phyloP scores from a whole-genome alignment of 2,329 filamentous ascomycete genomes.

The Diaporthe aspalathi region DNA sequence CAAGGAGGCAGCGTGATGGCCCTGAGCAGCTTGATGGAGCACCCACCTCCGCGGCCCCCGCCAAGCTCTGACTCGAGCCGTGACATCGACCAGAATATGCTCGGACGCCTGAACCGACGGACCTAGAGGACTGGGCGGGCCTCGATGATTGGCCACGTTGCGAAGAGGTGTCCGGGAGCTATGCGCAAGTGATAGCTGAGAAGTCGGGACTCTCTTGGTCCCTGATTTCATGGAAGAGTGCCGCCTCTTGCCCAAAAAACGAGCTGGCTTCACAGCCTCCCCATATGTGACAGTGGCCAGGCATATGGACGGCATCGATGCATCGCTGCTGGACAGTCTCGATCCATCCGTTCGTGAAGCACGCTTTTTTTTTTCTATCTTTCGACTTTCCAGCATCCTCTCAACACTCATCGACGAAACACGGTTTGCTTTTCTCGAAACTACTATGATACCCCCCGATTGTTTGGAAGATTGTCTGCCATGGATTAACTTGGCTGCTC shows the following conservation, averaged over 20 bases:
- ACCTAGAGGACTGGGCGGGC: slow-evolving; percentile 25
- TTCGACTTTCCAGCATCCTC: slow-evolving; percentile 22
- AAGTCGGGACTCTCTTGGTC: not conserved
- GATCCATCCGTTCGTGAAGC: slow-evolving; percentile 8
- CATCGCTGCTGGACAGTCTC: slow-evolving; percentile 34
- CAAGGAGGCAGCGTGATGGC: slow-evolving; percentile 62
- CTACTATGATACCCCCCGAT: slow-evolving; percentile 32
- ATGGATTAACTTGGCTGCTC: slow-evolving; percentile 25
- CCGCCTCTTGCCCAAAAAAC: not conserved
- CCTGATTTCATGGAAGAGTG: not conserved
- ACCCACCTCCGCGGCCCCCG: slow-evolving; percentile 43
- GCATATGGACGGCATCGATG: slow-evolving; percentile 19
- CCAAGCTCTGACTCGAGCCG: slow-evolving; percentile 45
- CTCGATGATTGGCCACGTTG: not conserved
- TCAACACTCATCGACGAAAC: slow-evolving; percentile 20
- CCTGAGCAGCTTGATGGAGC: slow-evolving; percentile 62
- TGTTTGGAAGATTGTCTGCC: slow-evolving; percentile 25
- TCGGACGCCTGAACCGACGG: slow-evolving; percentile 61
- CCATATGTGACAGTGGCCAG: not conserved
- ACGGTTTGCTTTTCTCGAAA: slow-evolving; percentile 26
- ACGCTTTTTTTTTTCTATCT: slow-evolving; percentile 4
- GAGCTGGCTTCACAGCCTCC: not conserved
- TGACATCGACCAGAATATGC: slow-evolving; percentile 68
- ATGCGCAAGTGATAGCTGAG: slow-evolving; percentile 4
- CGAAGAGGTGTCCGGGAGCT: not conserved